These are phyloP conservation scores for Vachellia pachyceras DNA, from an alignment of 306 rosid genomes.

Conservation along the genomic window DNA sequence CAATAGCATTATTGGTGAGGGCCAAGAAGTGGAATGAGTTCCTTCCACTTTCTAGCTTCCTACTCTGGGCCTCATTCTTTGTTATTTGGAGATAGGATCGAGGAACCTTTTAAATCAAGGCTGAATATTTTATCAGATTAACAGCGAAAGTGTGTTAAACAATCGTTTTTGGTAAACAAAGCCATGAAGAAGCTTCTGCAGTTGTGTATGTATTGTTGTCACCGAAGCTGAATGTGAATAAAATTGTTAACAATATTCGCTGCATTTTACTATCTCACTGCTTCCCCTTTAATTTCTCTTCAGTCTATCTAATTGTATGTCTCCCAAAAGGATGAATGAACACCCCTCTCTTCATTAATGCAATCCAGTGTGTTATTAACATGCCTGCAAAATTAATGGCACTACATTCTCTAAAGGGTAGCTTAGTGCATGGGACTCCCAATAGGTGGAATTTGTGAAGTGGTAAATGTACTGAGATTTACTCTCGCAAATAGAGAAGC, in stretches of 20 bases:
- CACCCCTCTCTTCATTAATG: background rate
- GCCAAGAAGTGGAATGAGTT: background rate
- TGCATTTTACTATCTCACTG: background rate
- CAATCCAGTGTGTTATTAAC: too few species aligned
- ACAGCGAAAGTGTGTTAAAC: background rate
- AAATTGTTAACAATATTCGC: background rate
- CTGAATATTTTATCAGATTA: background rate
- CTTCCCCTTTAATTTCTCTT: background rate
- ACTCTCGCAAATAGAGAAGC: too few species aligned
- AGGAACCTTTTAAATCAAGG: background rate
- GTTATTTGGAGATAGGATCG: background rate
- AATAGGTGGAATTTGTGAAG: too few species aligned
- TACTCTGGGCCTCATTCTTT: background rate
- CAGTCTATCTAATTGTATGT: background rate
- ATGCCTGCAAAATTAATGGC: background rate
- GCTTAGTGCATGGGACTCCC: too few species aligned
- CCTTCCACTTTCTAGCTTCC: background rate
- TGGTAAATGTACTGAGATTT: too few species aligned
- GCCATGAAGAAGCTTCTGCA: background rate
- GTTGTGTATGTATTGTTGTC: background rate
- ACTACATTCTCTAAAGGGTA: too few species aligned
- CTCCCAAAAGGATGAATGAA: background rate
- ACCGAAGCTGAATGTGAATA: background rate
- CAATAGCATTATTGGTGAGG: slow-evolving; percentile 4
- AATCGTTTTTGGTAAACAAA: background rate